Base-by-base conservation (phyloP, 108 stramenopile genomes). In the Discostella stelligeroides region DNA sequence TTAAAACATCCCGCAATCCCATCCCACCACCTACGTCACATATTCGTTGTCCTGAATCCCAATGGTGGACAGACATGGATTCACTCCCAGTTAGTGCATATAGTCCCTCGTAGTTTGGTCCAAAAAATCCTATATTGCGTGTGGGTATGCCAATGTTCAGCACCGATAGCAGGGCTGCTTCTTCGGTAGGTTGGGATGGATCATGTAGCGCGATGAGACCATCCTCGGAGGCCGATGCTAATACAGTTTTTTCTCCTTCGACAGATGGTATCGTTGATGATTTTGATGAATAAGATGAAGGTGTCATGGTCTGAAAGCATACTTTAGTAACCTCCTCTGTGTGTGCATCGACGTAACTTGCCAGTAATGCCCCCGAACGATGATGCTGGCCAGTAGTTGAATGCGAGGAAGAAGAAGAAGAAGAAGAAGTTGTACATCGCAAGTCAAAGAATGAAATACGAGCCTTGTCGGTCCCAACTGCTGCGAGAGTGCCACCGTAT, bases 1-100 rank as follows among this genome's bases (percentile, higher is more conserved):
- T 73, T 38, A 80, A 29, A 47, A 73, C 2, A 25, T 47, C 63
- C 24, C 79, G 46, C 63, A 80, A 73, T 21, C 63, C 63, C 42
- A 55, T 27, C 21, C 79, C 79, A 59, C 66, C 79, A 20, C 64
- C 57, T 9, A 58, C 72, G 47, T 80, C 79, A 43, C 72, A 63
- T 0, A 80, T 75, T 48, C 88, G 74, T 43, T 74, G 75, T 30
- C 50, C 63, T 7, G 63, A 47, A 81, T 92, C 89, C 94, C 94
- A 95, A 74, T 83, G 84, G 75, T 86, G 89, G 15, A 90, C 75
- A 14, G 42, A 66, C 63, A 91, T 66, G 14, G 86, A 91, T 79
- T 95, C 94, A 46, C 70, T 86, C 12, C 94, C 91, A 11, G 94
- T 95, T 65, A 95, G 50, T 61, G 85, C 85, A 57, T 83, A 95